A percentile compares a stretch with the other conserved stretches of the same genome.
Evolutionary conservation across 2,329 filamentous ascomycete species (phyloP).

Genomic region (Hymenoscyphus infarciens): DNA sequence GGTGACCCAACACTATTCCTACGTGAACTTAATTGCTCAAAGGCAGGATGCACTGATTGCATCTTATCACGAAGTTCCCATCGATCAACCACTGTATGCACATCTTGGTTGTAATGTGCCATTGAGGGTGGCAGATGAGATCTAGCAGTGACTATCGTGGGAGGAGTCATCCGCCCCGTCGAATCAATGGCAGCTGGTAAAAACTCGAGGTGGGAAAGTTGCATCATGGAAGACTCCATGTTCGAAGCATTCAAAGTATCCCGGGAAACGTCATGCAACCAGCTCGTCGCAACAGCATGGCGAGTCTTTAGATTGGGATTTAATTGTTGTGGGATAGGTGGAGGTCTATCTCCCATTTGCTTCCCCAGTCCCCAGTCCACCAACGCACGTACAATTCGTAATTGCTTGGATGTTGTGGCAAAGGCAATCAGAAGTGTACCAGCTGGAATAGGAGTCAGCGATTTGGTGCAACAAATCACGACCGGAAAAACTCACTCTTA

Average conservation of each 20-base stretch:
- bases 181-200: slow-evolving; percentile 63
- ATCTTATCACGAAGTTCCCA: slow-evolving; percentile 72
- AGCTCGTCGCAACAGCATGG: slow-evolving; percentile 55
- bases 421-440: slow-evolving; percentile 60
- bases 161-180: slow-evolving; percentile 37
- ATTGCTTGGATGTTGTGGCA: slow-evolving; percentile 65
- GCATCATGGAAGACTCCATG: slow-evolving; percentile 50
- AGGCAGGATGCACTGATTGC: slow-evolving; percentile 68
- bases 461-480: neutral
- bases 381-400: slow-evolving; percentile 69
- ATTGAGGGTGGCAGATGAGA: slow-evolving; percentile 54
- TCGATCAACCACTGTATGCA: slow-evolving; percentile 71
- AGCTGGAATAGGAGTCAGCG: slow-evolving; percentile 17
- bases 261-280: slow-evolving; percentile 36
- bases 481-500: slow-evolving; percentile 53
- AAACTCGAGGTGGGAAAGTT: slow-evolving; percentile 72
- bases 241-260: slow-evolving; percentile 39
- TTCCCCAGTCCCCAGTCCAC: slow-evolving; percentile 70
- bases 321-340: slow-evolving; percentile 44
- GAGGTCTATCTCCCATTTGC: slow-evolving; percentile 46
- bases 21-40: slow-evolving; percentile 69
- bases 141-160: slow-evolving; percentile 70
- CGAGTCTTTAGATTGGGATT: slow-evolving; percentile 53
- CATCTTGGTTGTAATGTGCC: slow-evolving; percentile 58
- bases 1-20: slow-evolving; percentile 47